Evolutionary conservation across 441 rosid species (phyloP).

Genomic region (Heliophila coronopifolia): DNA sequence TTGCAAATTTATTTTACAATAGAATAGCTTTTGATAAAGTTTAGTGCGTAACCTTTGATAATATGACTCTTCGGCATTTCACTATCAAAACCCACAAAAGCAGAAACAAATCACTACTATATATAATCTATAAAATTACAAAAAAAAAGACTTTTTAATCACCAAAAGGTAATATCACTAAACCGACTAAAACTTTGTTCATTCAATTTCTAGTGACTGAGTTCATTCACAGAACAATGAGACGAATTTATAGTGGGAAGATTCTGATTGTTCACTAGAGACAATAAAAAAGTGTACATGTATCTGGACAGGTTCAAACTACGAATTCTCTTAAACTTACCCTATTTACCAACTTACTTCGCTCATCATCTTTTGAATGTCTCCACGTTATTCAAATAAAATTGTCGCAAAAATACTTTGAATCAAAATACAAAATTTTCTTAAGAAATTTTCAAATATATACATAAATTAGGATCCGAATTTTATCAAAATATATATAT

Average conservation of each 20-base stretch:
- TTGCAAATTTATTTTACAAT: not conserved
- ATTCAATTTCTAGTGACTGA: slow-evolving; percentile 5
- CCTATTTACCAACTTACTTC: not conserved
- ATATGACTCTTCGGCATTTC: slow-evolving; percentile 21
- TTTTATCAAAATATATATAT: no score
- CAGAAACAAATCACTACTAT: not conserved
- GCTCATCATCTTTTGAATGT: no score
- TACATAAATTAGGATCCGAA: no score
- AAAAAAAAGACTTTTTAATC: not conserved
- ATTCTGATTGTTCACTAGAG: slow-evolving; percentile 12
- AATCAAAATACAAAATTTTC: no score
- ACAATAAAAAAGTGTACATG: not conserved
- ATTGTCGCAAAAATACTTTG: no score
- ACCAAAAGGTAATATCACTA: slow-evolving; percentile 16
- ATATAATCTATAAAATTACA: not conserved
- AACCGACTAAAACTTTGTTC: slow-evolving; percentile 15
- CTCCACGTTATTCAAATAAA: no score
- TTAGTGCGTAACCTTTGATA: not conserved
- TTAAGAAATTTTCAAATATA: no score
- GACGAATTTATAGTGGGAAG: slow-evolving; percentile 16
- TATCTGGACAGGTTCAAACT: slow-evolving; percentile 24
- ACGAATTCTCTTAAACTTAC: slow-evolving; percentile 1
- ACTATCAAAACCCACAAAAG: slow-evolving; percentile 6
- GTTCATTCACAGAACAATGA: not conserved
- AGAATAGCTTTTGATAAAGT: not conserved